A percentile compares a stretch with the other conserved stretches of the same genome.
phyloP scores from a whole-genome alignment of 495 filamentous ascomycete species.

The Xylaria venustula region DNA sequence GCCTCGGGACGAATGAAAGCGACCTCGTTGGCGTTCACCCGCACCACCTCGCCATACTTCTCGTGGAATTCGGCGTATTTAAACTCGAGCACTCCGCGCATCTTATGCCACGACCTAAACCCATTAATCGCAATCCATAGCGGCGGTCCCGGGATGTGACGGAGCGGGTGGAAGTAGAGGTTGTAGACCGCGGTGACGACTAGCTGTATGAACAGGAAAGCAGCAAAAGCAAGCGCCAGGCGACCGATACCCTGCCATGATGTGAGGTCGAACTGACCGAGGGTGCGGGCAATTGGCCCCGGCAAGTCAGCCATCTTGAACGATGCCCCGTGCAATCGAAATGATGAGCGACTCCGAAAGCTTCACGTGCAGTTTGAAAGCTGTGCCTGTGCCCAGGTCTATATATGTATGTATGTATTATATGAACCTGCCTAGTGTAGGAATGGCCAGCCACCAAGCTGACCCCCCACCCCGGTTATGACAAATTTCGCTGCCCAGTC shows the following conservation, averaged over 20 bases:
- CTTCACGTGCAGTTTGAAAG: neutral
- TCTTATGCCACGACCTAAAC: conserved; percentile 23
- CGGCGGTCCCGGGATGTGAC: conserved; percentile 48
- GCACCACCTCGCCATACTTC: conserved; percentile 53
- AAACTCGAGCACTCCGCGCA: conserved; percentile 20
- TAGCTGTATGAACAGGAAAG: neutral
- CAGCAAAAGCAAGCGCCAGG: neutral
- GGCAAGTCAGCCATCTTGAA: conserved; percentile 4
- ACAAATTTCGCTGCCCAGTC: conserved; percentile 2
- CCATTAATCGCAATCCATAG: conserved; percentile 41
- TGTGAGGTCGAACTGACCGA: conserved; percentile 1
- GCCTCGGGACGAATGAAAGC: conserved; percentile 53
- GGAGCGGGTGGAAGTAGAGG: conserved; percentile 48
- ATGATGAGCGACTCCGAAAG: neutral
- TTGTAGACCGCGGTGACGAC: conserved; percentile 31
- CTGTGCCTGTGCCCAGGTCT: neutral
- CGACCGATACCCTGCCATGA: conserved; percentile 8
- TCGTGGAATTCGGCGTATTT: conserved; percentile 40
- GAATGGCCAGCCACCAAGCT: neutral
- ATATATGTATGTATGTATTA: neutral
- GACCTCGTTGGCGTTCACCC: conserved; percentile 55
- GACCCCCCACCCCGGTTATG: neutral
- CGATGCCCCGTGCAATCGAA: neutral
- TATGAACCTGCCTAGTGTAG: neutral
- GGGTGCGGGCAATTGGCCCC: neutral